A percentile compares a stretch with the other conserved stretches of the same genome.
Evolutionary conservation across 2,329 filamentous ascomycete genomes (phyloP).

Genomic region (Apiospora sp.): DNA sequence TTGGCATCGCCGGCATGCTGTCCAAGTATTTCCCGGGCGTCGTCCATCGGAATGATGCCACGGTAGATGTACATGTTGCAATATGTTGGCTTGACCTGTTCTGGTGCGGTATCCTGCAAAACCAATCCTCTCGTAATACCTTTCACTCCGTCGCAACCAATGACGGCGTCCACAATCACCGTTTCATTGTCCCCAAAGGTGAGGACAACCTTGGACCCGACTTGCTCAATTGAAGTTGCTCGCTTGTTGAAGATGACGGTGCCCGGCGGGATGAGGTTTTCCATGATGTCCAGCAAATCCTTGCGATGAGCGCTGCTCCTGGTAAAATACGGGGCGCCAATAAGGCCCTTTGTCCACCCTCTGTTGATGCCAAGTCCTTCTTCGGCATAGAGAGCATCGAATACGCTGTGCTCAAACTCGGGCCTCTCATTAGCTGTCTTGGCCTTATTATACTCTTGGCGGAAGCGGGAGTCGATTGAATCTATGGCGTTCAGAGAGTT

Average conservation of each 20-base stretch:
- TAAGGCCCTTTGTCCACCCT: slow-evolving; percentile 46
- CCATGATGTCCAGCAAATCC: slow-evolving; percentile 52
- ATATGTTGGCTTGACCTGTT: slow-evolving; percentile 40
- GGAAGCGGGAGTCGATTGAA: slow-evolving; percentile 48
- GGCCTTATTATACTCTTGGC: slow-evolving; percentile 47
- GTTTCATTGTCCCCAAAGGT: slow-evolving; percentile 35
- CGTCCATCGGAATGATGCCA: slow-evolving; percentile 40
- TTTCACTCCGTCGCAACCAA: slow-evolving; percentile 41
- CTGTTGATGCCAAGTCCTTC: slow-evolving; percentile 49
- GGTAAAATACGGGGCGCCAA: slow-evolving; percentile 47
- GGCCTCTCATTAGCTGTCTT: slow-evolving; percentile 48
- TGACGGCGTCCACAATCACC: slow-evolving; percentile 34
- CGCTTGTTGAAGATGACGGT: slow-evolving; percentile 39
- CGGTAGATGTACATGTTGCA: slow-evolving; percentile 42
- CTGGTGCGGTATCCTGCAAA: slow-evolving; percentile 34
- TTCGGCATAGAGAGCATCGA: slow-evolving; percentile 50
- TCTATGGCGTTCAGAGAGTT: slow-evolving; percentile 52
- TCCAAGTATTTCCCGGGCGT: slow-evolving; percentile 38
- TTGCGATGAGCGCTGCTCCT: slow-evolving; percentile 51
- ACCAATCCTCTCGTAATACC: slow-evolving; percentile 37
- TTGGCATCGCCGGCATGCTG: slow-evolving; percentile 40
- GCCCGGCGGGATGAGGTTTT: slow-evolving; percentile 39
- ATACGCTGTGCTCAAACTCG: slow-evolving; percentile 48
- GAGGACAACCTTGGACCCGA: slow-evolving; percentile 34
- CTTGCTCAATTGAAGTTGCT: slow-evolving; percentile 35